phyloP scores from a whole-genome alignment of 1,284 basidiomycete genomes.

The Sporisorium graminicola region DNA sequence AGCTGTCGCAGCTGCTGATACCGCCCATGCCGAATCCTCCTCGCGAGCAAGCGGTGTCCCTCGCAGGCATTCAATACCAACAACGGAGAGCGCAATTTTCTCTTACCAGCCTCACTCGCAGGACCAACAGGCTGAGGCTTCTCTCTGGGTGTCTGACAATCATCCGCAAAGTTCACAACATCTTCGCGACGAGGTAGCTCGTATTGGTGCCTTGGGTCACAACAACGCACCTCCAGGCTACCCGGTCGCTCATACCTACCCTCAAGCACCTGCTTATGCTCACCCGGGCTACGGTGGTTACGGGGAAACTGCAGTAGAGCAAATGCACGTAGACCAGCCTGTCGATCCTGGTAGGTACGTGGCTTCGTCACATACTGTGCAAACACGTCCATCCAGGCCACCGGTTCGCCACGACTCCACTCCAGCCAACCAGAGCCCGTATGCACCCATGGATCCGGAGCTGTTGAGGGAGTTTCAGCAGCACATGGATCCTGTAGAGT shows the following conservation, averaged over 20 bases:
- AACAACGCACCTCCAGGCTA: not conserved
- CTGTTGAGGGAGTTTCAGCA: not conserved
- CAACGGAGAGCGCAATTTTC: not conserved
- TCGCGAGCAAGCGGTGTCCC: not conserved
- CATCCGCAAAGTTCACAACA: not conserved
- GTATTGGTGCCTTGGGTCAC: not conserved
- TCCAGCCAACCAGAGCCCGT: no score
- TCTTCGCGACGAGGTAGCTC: not conserved
- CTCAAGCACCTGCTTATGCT: not conserved
- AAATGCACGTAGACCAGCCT: not conserved
- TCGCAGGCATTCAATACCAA: not conserved
- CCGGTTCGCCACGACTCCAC: not conserved
- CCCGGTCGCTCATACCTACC: not conserved
- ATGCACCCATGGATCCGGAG: no score
- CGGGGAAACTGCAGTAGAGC: not conserved
- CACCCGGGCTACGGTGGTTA: not conserved
- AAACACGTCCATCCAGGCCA: not conserved
- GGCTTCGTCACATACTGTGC: not conserved
- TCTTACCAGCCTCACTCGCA: not conserved
- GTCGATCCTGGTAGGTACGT: not conserved
- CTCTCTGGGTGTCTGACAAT: no score
- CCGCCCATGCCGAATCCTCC: not conserved
- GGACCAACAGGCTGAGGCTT: not conserved
- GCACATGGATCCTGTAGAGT: not conserved
- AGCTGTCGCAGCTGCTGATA: not conserved